These are phyloP conservation scores for Miscanthus lutarioriparius DNA, from an alignment of 176 grass and related monocot species.

Conservation along the genomic window DNA sequence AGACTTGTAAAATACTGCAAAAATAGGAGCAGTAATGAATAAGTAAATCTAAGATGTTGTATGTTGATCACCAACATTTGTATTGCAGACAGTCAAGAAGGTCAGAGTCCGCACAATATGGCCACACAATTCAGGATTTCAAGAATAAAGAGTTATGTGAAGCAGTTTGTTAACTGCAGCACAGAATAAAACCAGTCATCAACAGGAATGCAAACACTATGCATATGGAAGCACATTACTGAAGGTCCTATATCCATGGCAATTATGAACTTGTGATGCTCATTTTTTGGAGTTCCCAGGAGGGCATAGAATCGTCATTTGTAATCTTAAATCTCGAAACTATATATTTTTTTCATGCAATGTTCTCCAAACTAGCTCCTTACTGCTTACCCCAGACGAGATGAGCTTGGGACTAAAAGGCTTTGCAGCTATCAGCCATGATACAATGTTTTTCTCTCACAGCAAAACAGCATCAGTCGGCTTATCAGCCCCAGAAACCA, in stretches of 20 bases:
- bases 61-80: not conserved
- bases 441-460: no score
- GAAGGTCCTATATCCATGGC: not conserved
- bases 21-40: not conserved
- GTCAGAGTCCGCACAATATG: not conserved
- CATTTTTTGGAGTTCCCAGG: not conserved
- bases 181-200: not conserved
- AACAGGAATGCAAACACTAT: not conserved
- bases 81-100: not conserved
- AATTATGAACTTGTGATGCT: not conserved
- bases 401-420: not conserved
- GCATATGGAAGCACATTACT: not conserved
- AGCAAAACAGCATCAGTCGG: no score
- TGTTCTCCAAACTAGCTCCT: not conserved
- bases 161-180: not conserved
- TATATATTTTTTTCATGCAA: not conserved
- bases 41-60: not conserved
- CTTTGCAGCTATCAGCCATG: not conserved
- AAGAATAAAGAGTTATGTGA: not conserved
- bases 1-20: conserved; percentile 1
- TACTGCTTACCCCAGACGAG: not conserved
- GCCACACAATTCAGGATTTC: not conserved
- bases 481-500: no score
- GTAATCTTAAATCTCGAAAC: not conserved
- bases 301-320: not conserved